Base-by-base conservation (phyloP, 352 stramenopile species). In the Phytophthora sp. region DNA sequence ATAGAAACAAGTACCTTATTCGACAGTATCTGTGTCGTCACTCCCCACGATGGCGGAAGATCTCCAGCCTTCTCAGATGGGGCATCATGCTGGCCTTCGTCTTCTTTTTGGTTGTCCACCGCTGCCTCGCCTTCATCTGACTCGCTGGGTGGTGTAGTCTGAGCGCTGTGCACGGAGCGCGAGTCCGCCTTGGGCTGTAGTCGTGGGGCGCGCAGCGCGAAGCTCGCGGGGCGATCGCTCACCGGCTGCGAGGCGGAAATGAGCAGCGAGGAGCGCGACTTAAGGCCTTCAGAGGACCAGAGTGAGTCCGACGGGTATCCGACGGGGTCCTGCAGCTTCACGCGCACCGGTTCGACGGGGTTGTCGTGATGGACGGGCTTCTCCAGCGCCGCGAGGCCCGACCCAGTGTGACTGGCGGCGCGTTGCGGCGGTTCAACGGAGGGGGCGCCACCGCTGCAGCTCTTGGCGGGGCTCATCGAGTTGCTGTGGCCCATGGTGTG, bases 201-300 rank as follows among this genome's bases (percentile, higher is more conserved):
- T 13, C 71, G 51, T 5, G 71, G 66, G 8, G 71, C 66, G 31
- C 71, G 71, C 46, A 78, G 57, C 30, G 57, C 30, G 21, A 78
- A 73, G 47, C 61, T 65, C 11, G 52, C 39, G 11, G 66, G 57
- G 39, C 54, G 71, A 13, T 74, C 61, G n/a, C 35, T 60, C 49
- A 66, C 29, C 18, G 52, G 36, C 50, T 78, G 71, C 24, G 70
- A 74, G 31, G 66, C 38, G 7, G 71, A 78, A 54, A 86, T 90
- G 18, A 92, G 74, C 45, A 84, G 64, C 23, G 84, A 77, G 1
- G 73, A 56, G 42, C 77, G 77, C 18, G 74, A 46, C 21, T 74
- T 60, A 21, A 91, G 71, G 13, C 84, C 82, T 49, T 88, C 82
- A 12, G 80, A 76, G 24, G 84, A 85, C 84, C 84, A 93, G 21